Percentiles rank a stretch among this genome's conserved stretches.
These are phyloP conservation scores for Xylaria sp. DNA, from an alignment of 2,329 filamentous ascomycete genomes.

Conservation along the genomic window DNA sequence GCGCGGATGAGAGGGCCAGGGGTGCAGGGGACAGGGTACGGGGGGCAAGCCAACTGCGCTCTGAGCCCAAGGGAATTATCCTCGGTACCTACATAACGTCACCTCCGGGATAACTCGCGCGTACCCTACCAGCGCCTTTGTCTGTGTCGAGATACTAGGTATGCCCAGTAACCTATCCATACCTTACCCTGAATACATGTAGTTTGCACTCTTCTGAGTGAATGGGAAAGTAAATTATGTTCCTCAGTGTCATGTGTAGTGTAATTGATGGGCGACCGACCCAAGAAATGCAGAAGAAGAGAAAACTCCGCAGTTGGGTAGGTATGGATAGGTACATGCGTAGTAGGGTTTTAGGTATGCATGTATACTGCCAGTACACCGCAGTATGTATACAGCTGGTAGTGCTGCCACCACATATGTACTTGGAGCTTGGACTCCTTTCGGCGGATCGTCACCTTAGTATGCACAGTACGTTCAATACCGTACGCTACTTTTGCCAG, in stretches of 20 bases:
- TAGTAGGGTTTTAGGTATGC: background rate
- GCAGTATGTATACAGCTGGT: background rate
- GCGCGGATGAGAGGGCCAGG: background rate
- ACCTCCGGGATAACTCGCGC: background rate
- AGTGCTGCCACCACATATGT: background rate
- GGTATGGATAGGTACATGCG: background rate
- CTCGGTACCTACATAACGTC: background rate
- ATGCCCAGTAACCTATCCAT: background rate
- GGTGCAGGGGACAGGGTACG: conserved; percentile 6
- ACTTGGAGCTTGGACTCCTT: background rate
- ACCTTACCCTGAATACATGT: background rate
- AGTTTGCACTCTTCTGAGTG: background rate
- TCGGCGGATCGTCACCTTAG: background rate
- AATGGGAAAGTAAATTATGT: too few species aligned
- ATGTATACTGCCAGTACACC: background rate
- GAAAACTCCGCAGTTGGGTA: conserved; percentile 30
- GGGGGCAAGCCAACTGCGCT: background rate
- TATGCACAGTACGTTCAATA: conserved; percentile 5
- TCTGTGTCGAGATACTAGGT: background rate
- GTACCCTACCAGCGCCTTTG: background rate
- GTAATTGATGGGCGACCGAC: conserved; percentile 2
- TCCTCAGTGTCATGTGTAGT: background rate
- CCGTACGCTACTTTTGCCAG: background rate
- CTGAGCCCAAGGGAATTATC: background rate
- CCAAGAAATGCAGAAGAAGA: conserved; percentile 29